Percentiles rank a stretch among this genome's conserved stretches.
These are phyloP conservation scores for Macrolepiota albuminosa DNA, from an alignment of 768 basidiomycete species.

Conservation along the genomic window DNA sequence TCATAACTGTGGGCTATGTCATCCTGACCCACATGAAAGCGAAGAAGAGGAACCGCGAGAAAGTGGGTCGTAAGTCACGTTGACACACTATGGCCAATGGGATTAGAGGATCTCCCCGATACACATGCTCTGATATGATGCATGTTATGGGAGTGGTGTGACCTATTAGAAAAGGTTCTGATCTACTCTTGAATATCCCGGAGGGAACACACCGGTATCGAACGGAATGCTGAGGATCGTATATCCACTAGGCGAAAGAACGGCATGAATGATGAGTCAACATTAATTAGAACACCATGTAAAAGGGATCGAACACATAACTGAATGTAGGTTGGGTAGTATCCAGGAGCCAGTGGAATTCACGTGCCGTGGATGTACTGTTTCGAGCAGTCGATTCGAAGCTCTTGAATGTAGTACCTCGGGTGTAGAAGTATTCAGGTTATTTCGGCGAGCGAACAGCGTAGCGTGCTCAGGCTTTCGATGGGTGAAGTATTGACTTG, in stretches of 20 bases:
- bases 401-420: not conserved
- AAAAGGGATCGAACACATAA: not conserved
- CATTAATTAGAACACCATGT: not conserved
- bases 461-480: not conserved
- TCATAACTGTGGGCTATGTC: not conserved
- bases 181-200: not conserved
- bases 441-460: not conserved
- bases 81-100: not conserved
- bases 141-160: not conserved
- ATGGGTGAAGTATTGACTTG: not conserved
- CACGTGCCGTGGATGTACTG: not conserved
- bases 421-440: not conserved
- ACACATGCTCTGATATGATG: not conserved
- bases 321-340: not conserved
- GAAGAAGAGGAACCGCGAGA: not conserved
- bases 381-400: not conserved
- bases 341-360: not conserved
- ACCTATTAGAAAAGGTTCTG: not conserved
- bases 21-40: not conserved
- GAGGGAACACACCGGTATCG: not conserved
- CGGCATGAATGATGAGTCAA: not conserved
- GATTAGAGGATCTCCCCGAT: not conserved
- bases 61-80: slow-evolving; percentile 1
- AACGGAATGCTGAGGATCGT: not conserved
- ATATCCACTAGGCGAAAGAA: not conserved